Conservation (phyloP, 305 asterid species). For the Lippia alba region DNA sequence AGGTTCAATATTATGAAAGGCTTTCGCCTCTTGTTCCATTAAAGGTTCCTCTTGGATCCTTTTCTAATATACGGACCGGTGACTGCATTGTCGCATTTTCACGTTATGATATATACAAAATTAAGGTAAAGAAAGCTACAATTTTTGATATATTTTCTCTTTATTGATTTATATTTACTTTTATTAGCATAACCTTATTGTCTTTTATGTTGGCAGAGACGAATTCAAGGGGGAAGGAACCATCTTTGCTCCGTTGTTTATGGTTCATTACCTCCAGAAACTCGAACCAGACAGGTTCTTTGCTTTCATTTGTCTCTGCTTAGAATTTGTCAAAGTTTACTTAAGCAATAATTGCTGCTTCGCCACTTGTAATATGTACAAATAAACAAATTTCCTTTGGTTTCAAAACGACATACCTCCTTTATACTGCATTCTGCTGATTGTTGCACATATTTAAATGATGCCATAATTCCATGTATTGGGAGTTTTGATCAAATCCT, state of each 20-base stretch:
- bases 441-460: no score
- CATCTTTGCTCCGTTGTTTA: conserved; percentile 96
- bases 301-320: conserved; percentile 37
- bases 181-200: conserved; percentile 16
- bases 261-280: conserved; percentile 96
- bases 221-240: conserved; percentile 65
- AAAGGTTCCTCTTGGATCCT: conserved; percentile 73
- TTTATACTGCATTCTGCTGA: neutral
- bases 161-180: conserved; percentile 23
- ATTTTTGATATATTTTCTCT: conserved; percentile 13
- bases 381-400: neutral
- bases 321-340: conserved; percentile 15
- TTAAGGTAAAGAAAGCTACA: conserved; percentile 59
- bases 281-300: conserved; percentile 92
- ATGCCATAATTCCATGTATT: no score
- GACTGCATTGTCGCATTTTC: conserved; percentile 97
- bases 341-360: neutral
- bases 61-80: conserved; percentile 71
- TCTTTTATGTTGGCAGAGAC: conserved; percentile 57
- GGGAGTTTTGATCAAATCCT: no score
- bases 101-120: conserved; percentile 66
- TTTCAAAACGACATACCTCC: neutral
- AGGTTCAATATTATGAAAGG: conserved; percentile 90
- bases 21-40: conserved; percentile 94
- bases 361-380: no score